Percentiles rank a stretch among this genome's conserved stretches.
Evolutionary conservation across 2,329 filamentous ascomycete genomes (phyloP).

Genomic region (Colletotrichum sp.): DNA sequence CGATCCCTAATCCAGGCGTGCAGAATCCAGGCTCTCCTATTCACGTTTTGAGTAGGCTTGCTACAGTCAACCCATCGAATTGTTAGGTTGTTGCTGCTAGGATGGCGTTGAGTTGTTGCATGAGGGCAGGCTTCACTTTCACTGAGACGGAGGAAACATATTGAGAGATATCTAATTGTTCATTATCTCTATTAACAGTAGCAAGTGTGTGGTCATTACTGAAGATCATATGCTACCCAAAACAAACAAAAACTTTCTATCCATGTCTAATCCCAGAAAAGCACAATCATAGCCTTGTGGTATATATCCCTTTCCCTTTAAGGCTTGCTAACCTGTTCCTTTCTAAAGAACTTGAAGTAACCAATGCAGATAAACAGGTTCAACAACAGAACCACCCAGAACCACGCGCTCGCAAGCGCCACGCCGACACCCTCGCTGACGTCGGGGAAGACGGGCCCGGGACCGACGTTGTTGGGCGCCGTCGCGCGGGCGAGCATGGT

Average conservation of each 20-base stretch:
- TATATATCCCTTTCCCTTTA: constrained; percentile 22
- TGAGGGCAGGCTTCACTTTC: not conserved
- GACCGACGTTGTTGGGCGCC: constrained; percentile 65
- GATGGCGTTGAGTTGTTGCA: not conserved
- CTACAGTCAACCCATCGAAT: not conserved
- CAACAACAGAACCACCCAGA: constrained; percentile 64
- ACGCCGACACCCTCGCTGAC: constrained; percentile 52
- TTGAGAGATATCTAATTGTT: not conserved
- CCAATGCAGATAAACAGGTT: constrained; percentile 65
- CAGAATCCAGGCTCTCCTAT: not conserved
- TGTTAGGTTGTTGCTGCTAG: not conserved
- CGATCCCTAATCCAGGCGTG: not conserved
- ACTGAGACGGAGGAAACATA: not conserved
- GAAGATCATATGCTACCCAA: constrained; percentile 16
- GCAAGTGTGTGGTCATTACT: constrained; percentile 10
- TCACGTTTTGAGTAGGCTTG: not conserved
- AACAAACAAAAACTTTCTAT: not conserved
- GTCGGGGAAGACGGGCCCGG: constrained; percentile 67
- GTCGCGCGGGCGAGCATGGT: constrained; percentile 67
- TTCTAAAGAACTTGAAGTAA: constrained; percentile 61
- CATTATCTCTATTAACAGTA: constrained; percentile 20
- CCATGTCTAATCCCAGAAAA: not conserved
- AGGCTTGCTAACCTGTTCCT: constrained; percentile 63
- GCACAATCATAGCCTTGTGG: constrained; percentile 7
- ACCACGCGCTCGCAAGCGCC: constrained; percentile 56